Evolutionary conservation across 2,329 filamentous ascomycete genomes (phyloP).

Genomic region (Claviceps africana): DNA sequence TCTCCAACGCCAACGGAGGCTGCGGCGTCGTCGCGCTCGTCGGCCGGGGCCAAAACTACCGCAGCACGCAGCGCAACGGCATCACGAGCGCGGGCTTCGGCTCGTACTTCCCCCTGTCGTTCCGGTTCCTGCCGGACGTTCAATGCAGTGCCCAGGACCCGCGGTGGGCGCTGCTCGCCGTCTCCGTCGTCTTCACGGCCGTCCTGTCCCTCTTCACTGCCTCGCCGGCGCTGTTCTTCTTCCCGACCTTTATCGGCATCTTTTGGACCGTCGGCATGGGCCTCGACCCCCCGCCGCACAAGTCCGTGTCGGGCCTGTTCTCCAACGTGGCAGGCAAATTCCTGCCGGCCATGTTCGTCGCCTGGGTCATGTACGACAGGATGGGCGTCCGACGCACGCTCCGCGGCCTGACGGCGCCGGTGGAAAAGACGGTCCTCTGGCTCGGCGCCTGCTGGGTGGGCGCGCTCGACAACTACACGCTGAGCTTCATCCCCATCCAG

Average conservation of each 20-base stretch:
- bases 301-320: slow-evolving; percentile 54
- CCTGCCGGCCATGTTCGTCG: slow-evolving; percentile 74
- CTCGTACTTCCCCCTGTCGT: slow-evolving; percentile 80
- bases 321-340: slow-evolving; percentile 70
- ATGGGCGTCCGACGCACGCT: slow-evolving; percentile 64
- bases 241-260: slow-evolving; percentile 63
- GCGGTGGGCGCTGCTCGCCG: slow-evolving; percentile 68
- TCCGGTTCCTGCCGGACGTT: slow-evolving; percentile 56
- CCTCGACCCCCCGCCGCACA: slow-evolving; percentile 65
- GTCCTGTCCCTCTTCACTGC: slow-evolving; percentile 70
- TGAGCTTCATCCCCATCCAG: slow-evolving; percentile 85
- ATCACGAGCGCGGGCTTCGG: slow-evolving; percentile 68
- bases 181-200: slow-evolving; percentile 68
- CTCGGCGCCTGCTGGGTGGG: slow-evolving; percentile 84
- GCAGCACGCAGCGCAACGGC: slow-evolving; percentile 52
- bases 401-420: slow-evolving; percentile 58
- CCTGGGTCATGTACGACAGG: slow-evolving; percentile 75
- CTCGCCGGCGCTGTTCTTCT: slow-evolving; percentile 71
- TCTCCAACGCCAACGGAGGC: slow-evolving; percentile 57
- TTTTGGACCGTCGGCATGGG: slow-evolving; percentile 87
- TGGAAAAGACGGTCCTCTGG: slow-evolving; percentile 86
- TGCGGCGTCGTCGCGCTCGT: slow-evolving; percentile 69
- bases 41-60: slow-evolving; percentile 52
- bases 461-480: slow-evolving; percentile 85
- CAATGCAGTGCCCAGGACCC: slow-evolving; percentile 60